Evolutionary conservation across 805 yeast genomes (phyloP), one percentile per base, ranked within the genome.

Genomic region (Candida quercuum): DNA sequence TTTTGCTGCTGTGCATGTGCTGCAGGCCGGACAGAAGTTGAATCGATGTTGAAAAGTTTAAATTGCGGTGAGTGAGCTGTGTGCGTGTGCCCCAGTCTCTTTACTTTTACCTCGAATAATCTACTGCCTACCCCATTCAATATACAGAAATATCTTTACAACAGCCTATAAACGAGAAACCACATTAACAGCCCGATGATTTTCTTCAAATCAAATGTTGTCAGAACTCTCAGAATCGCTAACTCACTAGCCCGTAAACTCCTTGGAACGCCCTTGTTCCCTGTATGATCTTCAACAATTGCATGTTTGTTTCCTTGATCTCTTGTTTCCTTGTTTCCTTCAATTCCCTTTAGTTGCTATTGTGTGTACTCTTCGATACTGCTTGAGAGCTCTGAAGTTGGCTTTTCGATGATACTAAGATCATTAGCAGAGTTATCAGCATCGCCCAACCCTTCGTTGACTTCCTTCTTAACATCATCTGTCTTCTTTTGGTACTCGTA

Each of bases 401-500:
- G 41, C 10, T 45, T 33, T 13, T 36, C 39, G 14, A 26, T 38
- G 11, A 32, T 36, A 11, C 23, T 35, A 14, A 31, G 22, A 13
- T 42, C 45, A 19, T 6, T 29, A 12, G 32, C 22, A 16, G 22
- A 16, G 13, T 39, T 34, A 19, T 36, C 33, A 2, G 26, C 33
- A 14, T 11, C 16, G 6, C 6, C 16, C 6, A 36, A 20, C 28
- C 41, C 48, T 19, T 36, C 28, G 24, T 41, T 36, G 4, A 48
- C 34, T 29, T 49, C 47, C 18, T 49, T 35, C 22, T 46, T 55
- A 13, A 47, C 39, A 41, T 45, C 46, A 12, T 46, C 44, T 33
- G 46, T 40, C 39, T 47, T 50, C 39, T 51, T 45, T 14, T 28
- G 19, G 21, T 49, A 38, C 17, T 46, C 49, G 7, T 41, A 23